Percentiles rank a stretch among this genome's conserved stretches.
phyloP scores from a whole-genome alignment of 306 rosid genomes.

The Glycine tomentella region DNA sequence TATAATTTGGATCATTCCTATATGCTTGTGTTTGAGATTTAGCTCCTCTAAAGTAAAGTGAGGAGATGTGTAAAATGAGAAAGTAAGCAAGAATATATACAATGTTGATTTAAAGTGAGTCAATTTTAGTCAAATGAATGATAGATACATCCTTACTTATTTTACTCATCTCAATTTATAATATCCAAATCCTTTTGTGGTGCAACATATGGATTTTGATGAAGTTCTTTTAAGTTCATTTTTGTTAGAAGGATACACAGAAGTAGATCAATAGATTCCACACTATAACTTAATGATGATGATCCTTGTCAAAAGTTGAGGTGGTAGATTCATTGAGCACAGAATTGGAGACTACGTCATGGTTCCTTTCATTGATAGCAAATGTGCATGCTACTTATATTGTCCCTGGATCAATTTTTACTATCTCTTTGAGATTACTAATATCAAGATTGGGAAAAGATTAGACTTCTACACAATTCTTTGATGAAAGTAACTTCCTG shows the following conservation, averaged over 20 bases:
- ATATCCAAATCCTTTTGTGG: not conserved
- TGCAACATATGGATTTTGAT: not conserved
- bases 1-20: not conserved
- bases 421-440: not conserved
- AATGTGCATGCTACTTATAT: constrained; percentile 5
- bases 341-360: not conserved
- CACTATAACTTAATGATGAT: not conserved
- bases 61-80: not conserved
- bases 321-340: constrained; percentile 5
- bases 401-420: constrained; percentile 20
- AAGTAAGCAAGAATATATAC: not conserved
- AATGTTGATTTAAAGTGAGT: not conserved
- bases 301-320: constrained; percentile 3
- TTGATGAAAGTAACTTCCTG: constrained; percentile 12
- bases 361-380: not conserved
- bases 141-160: not conserved
- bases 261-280: not conserved
- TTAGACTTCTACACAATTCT: not conserved
- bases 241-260: not conserved
- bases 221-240: not conserved
- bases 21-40: not conserved
- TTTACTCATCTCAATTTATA: not conserved
- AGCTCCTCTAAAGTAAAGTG: not conserved
- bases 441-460: not conserved
- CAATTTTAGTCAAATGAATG: not conserved